These are phyloP conservation scores for Sugiyamaella lignohabitans DNA, from an alignment of 805 yeast genomes.

Conservation along the genomic window DNA sequence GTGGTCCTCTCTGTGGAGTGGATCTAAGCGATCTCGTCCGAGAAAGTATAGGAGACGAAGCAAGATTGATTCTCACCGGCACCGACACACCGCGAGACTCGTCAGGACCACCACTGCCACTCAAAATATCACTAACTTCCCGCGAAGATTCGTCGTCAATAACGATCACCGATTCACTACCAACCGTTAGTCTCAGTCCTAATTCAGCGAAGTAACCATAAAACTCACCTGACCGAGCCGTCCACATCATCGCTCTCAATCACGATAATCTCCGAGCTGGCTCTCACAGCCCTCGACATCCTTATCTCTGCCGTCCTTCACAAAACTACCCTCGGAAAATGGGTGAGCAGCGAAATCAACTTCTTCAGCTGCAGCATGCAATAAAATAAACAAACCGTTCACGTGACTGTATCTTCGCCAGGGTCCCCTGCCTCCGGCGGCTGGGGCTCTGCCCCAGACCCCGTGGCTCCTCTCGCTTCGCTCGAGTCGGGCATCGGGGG, in stretches of 20 bases:
- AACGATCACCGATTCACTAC: not conserved
- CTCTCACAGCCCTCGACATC: too few relatives aligned
- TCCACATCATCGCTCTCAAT: not conserved
- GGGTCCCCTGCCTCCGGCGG: too few relatives aligned
- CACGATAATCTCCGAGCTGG: not conserved
- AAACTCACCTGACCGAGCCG: not conserved
- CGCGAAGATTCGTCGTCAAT: not conserved
- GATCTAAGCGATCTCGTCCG: not conserved
- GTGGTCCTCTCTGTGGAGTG: not conserved
- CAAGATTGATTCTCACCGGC: not conserved
- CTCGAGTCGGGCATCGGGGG: too few relatives aligned
- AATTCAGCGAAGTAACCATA: not conserved
- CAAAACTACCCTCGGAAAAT: too few relatives aligned
- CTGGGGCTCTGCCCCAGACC: too few relatives aligned
- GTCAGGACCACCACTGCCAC: too few relatives aligned
- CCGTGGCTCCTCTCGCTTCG: too few relatives aligned
- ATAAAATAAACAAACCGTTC: too few relatives aligned
- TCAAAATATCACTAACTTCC: too few relatives aligned
- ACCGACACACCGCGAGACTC: not conserved
- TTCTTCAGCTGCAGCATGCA: not conserved
- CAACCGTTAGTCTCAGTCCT: not conserved
- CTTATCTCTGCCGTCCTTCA: too few relatives aligned
- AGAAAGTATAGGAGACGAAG: not conserved
- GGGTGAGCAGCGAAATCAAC: not conserved
- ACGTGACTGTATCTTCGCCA: too few relatives aligned